Evolutionary conservation across 148 eudicot species (phyloP).

Genomic region (Tetragonia tetragonoides): DNA sequence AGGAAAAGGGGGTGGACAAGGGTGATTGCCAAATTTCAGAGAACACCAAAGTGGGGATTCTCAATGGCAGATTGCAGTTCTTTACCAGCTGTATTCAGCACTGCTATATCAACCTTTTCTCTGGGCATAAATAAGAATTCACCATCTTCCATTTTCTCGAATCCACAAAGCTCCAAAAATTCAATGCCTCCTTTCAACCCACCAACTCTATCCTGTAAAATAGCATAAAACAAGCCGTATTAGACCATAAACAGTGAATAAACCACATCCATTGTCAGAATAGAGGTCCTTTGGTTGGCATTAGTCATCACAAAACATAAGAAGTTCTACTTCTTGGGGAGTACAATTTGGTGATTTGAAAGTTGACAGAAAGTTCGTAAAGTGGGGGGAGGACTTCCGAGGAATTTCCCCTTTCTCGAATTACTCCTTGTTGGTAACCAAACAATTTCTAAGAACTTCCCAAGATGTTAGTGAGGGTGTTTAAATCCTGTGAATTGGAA

Average conservation of each 20-base stretch:
- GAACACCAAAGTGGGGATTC: slow-evolving; percentile 93
- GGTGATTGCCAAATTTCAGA: slow-evolving; percentile 33
- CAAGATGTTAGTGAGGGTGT: too few species aligned
- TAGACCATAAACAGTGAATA: neutral
- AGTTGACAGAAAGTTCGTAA: too few species aligned
- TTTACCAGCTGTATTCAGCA: slow-evolving; percentile 77
- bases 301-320: too few species aligned
- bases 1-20: neutral
- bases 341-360: too few species aligned
- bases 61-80: slow-evolving; percentile 88
- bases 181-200: slow-evolving; percentile 84
- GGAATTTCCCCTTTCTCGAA: too few species aligned
- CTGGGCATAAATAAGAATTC: slow-evolving; percentile 83
- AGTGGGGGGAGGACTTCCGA: too few species aligned
- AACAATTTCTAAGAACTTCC: too few species aligned
- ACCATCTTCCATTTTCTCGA: slow-evolving; percentile 77
- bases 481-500: too few species aligned
- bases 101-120: slow-evolving; percentile 67
- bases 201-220: slow-evolving; percentile 81
- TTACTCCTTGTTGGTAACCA: too few species aligned
- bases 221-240: neutral
- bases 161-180: slow-evolving; percentile 91
- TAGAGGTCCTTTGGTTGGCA: too few species aligned
- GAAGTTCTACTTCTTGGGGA: too few species aligned
- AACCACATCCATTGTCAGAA: neutral